Evolutionary conservation across 2,329 filamentous ascomycete species (phyloP).

Genomic region (Xylariaceae sp.): DNA sequence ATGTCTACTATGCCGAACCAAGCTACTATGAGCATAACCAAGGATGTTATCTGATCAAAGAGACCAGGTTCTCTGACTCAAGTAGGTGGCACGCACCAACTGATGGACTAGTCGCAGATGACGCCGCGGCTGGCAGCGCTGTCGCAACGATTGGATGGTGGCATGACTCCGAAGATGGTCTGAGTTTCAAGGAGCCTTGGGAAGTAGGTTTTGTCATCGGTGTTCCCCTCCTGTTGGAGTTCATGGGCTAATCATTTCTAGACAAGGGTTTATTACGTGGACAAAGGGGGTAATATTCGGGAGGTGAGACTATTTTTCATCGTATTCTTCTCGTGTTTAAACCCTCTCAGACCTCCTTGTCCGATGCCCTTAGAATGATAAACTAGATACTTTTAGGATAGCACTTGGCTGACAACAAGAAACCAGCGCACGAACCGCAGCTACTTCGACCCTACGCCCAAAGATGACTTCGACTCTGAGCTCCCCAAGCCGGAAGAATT

Average conservation of each 20-base stretch:
- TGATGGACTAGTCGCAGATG: conserved; percentile 1
- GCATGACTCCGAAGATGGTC: background rate
- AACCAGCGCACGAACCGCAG: background rate
- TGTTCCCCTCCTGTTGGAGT: no score
- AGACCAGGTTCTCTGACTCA: background rate
- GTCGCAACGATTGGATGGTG: background rate
- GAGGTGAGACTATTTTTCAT: background rate
- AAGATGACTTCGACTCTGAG: background rate
- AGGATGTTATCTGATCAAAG: background rate
- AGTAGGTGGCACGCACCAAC: background rate
- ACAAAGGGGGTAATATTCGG: background rate
- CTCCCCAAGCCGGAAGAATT: background rate
- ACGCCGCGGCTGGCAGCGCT: background rate
- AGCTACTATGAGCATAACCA: background rate
- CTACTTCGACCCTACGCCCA: background rate
- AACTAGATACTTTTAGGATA: no score
- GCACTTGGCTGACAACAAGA: no score
- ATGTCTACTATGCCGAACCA: background rate
- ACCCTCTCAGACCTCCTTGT: no score
- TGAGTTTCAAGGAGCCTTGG: background rate
- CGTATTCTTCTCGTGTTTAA: no score
- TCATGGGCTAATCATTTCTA: no score
- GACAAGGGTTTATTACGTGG: conserved; percentile 2
- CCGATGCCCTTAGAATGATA: no score
- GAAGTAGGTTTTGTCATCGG: background rate